Evolutionary conservation across 805 yeast genomes (phyloP).

Genomic region (Pichia deserticola): DNA sequence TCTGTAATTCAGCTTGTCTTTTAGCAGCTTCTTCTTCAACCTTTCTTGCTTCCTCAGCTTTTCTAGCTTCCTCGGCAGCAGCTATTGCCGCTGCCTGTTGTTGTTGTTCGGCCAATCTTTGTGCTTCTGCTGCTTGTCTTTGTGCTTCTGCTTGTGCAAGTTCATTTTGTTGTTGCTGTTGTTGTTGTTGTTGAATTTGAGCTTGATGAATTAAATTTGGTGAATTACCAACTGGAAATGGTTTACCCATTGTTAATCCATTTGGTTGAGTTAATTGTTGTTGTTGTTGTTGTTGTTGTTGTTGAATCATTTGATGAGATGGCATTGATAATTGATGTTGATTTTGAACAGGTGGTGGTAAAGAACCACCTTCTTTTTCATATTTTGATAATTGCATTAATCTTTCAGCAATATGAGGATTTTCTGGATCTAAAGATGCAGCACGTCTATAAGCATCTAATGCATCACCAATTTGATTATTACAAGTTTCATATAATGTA

Average conservation of each 20-base stretch:
- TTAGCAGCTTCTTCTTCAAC: neutral
- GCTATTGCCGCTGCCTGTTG: neutral
- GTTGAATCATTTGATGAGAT: conserved; percentile 32
- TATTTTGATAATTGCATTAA: conserved; percentile 74
- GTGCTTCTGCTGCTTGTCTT: neutral
- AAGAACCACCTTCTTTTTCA: conserved; percentile 60
- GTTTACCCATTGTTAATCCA: conserved; percentile 5
- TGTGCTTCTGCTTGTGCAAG: neutral
- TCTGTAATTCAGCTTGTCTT: neutral
- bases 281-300: conserved; percentile 28
- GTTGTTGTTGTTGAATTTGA: neutral
- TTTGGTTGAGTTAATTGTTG: conserved; percentile 15
- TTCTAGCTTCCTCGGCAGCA: neutral
- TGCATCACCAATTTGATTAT: conserved; percentile 91
- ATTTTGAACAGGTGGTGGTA: conserved; percentile 47
- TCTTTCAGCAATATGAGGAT: conserved; percentile 90
- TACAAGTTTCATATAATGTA: conserved; percentile 93
- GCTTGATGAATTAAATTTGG: conserved; percentile 2
- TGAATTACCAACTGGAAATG: conserved; percentile 1
- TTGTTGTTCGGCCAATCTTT: neutral
- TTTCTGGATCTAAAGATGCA: conserved; percentile 87
- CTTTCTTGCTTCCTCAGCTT: neutral
- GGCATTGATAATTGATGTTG: conserved; percentile 44
- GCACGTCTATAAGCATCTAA: conserved; percentile 96
- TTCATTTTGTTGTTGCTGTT: conserved; percentile 1